Percentiles rank a stretch among this genome's conserved stretches.
phyloP scores from a whole-genome alignment of 495 filamentous ascomycete genomes.

The Lasiosphaeria miniovina region DNA sequence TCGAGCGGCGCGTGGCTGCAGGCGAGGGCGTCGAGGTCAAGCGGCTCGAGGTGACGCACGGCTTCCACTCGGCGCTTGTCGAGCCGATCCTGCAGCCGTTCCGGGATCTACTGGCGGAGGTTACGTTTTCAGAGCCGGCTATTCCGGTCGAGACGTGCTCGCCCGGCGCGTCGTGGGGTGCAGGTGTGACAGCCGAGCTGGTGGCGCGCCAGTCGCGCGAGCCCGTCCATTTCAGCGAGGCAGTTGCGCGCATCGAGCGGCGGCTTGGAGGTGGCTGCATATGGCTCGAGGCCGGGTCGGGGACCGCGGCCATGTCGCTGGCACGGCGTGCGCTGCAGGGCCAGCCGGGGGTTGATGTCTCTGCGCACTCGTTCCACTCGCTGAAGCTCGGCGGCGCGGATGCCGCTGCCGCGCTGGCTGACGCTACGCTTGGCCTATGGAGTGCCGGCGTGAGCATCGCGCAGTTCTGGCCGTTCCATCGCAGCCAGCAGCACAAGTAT shows the following conservation, averaged over 20 bases:
- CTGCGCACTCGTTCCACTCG: too few species aligned
- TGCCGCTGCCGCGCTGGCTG: too few species aligned
- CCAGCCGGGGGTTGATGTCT: too few species aligned
- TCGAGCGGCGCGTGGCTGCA: constrained; percentile 17
- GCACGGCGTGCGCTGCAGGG: too few species aligned
- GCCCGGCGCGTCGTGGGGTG: constrained; percentile 22
- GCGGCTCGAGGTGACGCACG: constrained; percentile 39
- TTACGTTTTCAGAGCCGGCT: constrained; percentile 28
- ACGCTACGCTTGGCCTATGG: background rate
- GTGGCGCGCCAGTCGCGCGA: constrained; percentile 30
- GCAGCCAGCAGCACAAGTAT: background rate
- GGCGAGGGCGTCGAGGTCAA: background rate
- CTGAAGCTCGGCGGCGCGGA: too few species aligned
- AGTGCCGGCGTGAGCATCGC: background rate
- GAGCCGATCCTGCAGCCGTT: constrained; percentile 36
- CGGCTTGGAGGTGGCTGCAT: constrained; percentile 23
- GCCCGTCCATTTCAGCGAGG: constrained; percentile 35
- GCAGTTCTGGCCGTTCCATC: constrained; percentile 22
- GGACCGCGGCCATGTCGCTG: constrained; percentile 14
- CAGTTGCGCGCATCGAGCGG: constrained; percentile 28
- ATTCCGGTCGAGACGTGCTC: constrained; percentile 37
- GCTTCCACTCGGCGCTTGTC: constrained; percentile 43
- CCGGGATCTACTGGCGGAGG: constrained; percentile 14
- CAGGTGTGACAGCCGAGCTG: background rate
- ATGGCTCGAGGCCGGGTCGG: constrained; percentile 39